Percentiles rank a stretch among this genome's conserved stretches.
phyloP scores from a whole-genome alignment of 106 monocot genomes.

The Dendrobium huoshanense region DNA sequence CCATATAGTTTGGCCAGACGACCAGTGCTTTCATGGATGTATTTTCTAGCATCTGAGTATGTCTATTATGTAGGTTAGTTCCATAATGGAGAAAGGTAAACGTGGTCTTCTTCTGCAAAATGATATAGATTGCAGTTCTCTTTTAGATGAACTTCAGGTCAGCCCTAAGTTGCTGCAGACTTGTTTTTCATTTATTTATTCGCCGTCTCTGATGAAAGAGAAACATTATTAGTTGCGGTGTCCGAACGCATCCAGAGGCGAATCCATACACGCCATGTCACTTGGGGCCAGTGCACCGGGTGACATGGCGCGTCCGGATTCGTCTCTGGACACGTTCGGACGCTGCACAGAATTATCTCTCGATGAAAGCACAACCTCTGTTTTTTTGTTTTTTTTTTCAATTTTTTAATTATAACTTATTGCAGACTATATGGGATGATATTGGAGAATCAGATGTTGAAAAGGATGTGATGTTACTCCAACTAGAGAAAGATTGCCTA shows the following conservation, averaged over 20 bases:
- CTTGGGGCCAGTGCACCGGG: too few species aligned
- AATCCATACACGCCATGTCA: too few species aligned
- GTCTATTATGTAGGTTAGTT: neutral
- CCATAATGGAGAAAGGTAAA: neutral
- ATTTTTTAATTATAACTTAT: neutral
- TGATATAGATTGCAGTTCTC: constrained; percentile 21
- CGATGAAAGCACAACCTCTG: neutral
- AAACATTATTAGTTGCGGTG: neutral
- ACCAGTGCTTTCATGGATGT: neutral
- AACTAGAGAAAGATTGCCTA: constrained; percentile 75
- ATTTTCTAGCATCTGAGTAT: neutral
- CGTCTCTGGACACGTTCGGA: too few species aligned
- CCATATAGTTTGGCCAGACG: too few species aligned
- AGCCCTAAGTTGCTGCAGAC: neutral
- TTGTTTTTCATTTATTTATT: neutral
- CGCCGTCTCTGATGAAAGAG: neutral
- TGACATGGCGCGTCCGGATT: too few species aligned
- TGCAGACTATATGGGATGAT: constrained; percentile 72
- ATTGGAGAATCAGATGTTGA: constrained; percentile 61
- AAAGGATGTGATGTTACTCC: constrained; percentile 55
- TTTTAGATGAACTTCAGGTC: constrained; percentile 28
- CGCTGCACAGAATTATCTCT: too few species aligned
- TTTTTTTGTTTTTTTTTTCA: neutral
- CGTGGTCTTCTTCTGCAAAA: constrained; percentile 10
- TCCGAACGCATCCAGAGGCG: too few species aligned